These are phyloP conservation scores for Schwanniomyces occidentalis DNA, from an alignment of 805 yeast species.

Conservation along the genomic window DNA sequence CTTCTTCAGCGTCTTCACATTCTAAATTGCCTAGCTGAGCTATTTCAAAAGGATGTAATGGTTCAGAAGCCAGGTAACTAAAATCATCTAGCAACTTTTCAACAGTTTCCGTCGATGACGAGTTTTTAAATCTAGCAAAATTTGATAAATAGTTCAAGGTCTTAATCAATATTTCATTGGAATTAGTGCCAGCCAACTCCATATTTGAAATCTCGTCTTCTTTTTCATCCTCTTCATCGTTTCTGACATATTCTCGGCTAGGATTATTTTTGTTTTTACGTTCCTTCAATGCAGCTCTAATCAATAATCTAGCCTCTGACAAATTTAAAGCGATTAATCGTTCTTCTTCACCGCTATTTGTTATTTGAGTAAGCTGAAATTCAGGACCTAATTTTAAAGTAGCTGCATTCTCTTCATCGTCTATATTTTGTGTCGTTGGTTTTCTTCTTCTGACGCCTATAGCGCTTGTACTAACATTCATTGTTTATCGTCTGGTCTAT, in stretches of 20 bases:
- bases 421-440: conserved; percentile 56
- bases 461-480: conserved; percentile 90
- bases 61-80: conserved; percentile 42
- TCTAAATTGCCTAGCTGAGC: conserved; percentile 90
- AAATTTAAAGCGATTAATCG: conserved; percentile 82
- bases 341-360: conserved; percentile 76
- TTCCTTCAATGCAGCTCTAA: conserved; percentile 85
- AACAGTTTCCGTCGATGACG: conserved; percentile 90
- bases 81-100: conserved; percentile 82
- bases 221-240: conserved; percentile 39
- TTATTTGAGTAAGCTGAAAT: conserved; percentile 76
- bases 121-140: conserved; percentile 89
- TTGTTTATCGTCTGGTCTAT: no score
- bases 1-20: conserved; percentile 97
- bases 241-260: conserved; percentile 21
- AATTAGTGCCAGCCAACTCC: conserved; percentile 64
- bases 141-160: conserved; percentile 83
- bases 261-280: conserved; percentile 34
- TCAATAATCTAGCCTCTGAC: conserved; percentile 85
- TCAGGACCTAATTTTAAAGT: conserved; percentile 88
- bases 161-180: conserved; percentile 86
- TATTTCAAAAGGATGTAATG: conserved; percentile 90
- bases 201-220: conserved; percentile 48
- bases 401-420: conserved; percentile 92
- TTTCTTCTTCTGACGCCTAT: conserved; percentile 79